phyloP scores from a whole-genome alignment of 2,329 filamentous ascomycete genomes.

The Harringtonia aguacate region DNA sequence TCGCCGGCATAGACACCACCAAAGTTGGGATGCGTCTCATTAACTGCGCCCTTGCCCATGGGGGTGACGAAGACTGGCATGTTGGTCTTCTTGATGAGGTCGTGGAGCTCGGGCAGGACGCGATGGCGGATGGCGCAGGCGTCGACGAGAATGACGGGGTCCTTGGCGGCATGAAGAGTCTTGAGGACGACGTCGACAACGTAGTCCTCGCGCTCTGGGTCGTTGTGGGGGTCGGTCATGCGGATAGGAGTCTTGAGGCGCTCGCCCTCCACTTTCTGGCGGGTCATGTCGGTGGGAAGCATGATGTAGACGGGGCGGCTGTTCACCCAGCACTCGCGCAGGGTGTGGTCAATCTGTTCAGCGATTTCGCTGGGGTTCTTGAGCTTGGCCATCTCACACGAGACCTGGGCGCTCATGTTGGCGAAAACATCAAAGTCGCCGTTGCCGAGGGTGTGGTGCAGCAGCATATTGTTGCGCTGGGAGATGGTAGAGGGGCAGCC shows the following conservation, averaged over 20 bases:
- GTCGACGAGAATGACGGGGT: conserved; percentile 71
- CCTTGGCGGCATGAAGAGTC: conserved; percentile 54
- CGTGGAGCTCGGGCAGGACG: conserved; percentile 60
- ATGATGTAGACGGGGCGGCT: conserved; percentile 77
- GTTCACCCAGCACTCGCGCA: conserved; percentile 62
- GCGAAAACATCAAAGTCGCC: conserved; percentile 56
- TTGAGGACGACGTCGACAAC: conserved; percentile 72
- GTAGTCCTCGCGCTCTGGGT: conserved; percentile 63
- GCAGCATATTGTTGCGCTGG: conserved; percentile 15
- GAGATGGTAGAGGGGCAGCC: conserved; percentile 16
- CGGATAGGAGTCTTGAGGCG: conserved; percentile 62
- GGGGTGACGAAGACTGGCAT: conserved; percentile 80
- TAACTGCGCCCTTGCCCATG: conserved; percentile 78
- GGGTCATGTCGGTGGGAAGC: conserved; percentile 71
- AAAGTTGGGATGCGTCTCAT: conserved; percentile 66
- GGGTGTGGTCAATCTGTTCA: conserved; percentile 64
- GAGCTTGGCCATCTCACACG: conserved; percentile 60
- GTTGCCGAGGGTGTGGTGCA: conserved; percentile 45
- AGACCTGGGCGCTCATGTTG: conserved; percentile 64
- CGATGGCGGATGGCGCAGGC: conserved; percentile 72
- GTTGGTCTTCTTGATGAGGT: conserved; percentile 59
- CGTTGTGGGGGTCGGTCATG: conserved; percentile 52
- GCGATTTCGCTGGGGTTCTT: conserved; percentile 61
- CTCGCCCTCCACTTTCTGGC: conserved; percentile 64
- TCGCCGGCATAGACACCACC: conserved; percentile 80